Evolutionary conservation across 176 grass and related monocot genomes (phyloP), one percentile per base, ranked within the genome.

Genomic region (Elymus sibiricus): DNA sequence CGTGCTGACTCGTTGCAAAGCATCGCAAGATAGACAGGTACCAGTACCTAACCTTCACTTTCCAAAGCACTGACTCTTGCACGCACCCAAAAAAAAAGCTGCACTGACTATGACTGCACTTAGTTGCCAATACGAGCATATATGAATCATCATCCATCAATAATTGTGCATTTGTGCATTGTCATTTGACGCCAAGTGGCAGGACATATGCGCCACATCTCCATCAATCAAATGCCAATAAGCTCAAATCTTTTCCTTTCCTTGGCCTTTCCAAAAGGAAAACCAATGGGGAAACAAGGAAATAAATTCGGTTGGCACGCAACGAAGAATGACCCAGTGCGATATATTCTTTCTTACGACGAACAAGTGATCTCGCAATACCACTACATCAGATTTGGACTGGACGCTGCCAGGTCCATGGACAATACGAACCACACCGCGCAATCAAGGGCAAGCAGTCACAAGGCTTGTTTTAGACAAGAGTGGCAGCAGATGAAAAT

Each of bases 1-100:
- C 12, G 11, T 37, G 75, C 35, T 37, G 29, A 56, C 51, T 5
- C 53, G 12, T 12, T 21, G 47, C 40, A 46, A 75, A 76, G 44
- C 72, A 31, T 76, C 26, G 14, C 44, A 76, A n/a, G 34, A 38
- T 74, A 32, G 69, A 61, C 65, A 28, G 37, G 47, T 6, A 63
- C 69, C 8, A 6, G 38, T 28, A 72, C 82, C 82, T 62, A 83
- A 74, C 70, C 56, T 24, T 35, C 58, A 40, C 77, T 79, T 79
- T 26, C 38, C 56, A 62, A 79, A 62, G 34, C 77, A 62, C 72
- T 51, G 25, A 75, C 7, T 56, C 53, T 56, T 56, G 19, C 49
- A 56, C 53, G 19, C 53, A 22, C 53, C 53, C 16, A 19, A 53
- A 16, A 22, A 56, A 56, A 56, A 22, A 22, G 7, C 8, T 56